Evolutionary conservation across 768 basidiomycete genomes (phyloP), one percentile per base, ranked within the genome.

Genomic region (Lepiota brunneoincarnata): DNA sequence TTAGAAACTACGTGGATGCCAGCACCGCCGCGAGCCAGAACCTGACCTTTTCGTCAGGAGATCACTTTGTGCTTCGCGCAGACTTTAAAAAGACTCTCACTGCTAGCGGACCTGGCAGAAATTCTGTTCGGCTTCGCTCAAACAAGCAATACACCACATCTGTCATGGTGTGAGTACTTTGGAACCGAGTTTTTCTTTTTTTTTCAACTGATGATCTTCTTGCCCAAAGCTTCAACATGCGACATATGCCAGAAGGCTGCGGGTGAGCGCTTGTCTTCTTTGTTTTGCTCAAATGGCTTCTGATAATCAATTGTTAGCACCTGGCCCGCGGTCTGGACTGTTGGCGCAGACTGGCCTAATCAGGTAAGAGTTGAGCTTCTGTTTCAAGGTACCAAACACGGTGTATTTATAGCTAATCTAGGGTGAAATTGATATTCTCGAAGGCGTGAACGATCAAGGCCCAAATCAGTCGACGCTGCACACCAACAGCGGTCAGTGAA

Each of bases 181-280:
- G 3, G 38, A 1, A 18, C 26, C 15, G 5, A 24, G 5, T 26
- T 9, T 20, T 44, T 7, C 12, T 24, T 23, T 20, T 41, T 28
- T n/a, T 41, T 52, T 58, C 37, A n/a, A 15, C 38, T 23, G 14
- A 41, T n/a, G 18, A 40, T 21, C n/a, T 20, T 36, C 34, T 24
- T 31, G 7, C 26, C 49, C 31, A 20, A 46, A 70, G 70, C 24
- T 72, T 70, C 49, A 64, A 72, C 39, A 57, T 75, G 39, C 63
- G 72, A 12, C 81, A 83, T 60, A 83, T 84, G 80, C 82, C 82
- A 10, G 69, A 79, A 59, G 81, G 81, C 14, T 80, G 79, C 59
- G 75, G 71, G 77, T 79, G 56, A 52, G 62, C 61, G 15, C 43
- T 47, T 18, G 21, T 61, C 59, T 9, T 38, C 18, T 49, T 15